phyloP scores from a whole-genome alignment of 306 rosid species.

The Carpinus fangiana region DNA sequence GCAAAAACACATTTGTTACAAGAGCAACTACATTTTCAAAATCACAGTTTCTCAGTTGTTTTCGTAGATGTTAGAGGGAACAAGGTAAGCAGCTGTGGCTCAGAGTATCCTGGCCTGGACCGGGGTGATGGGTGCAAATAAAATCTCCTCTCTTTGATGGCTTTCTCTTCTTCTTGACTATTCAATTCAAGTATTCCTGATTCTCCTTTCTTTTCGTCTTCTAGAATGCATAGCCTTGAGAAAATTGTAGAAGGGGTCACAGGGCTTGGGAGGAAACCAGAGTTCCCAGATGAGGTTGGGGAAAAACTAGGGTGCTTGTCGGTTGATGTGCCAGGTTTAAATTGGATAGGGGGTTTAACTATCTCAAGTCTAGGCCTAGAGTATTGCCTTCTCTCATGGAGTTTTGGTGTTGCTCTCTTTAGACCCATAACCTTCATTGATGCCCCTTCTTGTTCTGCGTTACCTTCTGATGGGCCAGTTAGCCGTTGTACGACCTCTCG shows the following conservation, averaged over 20 bases:
- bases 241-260: conserved; percentile 63
- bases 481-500: conserved; percentile 75
- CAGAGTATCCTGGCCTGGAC: conserved; percentile 39
- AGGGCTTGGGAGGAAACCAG: conserved; percentile 46
- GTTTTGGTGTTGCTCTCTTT: conserved; percentile 49
- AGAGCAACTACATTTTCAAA: conserved; percentile 20
- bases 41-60: conserved; percentile 24
- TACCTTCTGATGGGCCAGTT: conserved; percentile 63
- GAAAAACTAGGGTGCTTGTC: conserved; percentile 15
- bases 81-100: conserved; percentile 65
- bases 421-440: conserved; percentile 24
- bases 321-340: conserved; percentile 27
- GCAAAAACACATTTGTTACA: neutral
- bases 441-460: conserved; percentile 25
- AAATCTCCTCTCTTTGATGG: conserved; percentile 68
- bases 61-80: conserved; percentile 67
- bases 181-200: conserved; percentile 26
- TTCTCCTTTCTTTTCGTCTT: conserved; percentile 38
- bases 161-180: conserved; percentile 70
- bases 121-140: conserved; percentile 83
- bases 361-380: conserved; percentile 83
- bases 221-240: conserved; percentile 52
- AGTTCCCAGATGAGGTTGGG: conserved; percentile 42
- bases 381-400: conserved; percentile 76
- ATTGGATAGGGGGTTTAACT: conserved; percentile 50